Percentiles rank a stretch among this genome's conserved stretches.
Conservation (phyloP, 2,329 filamentous ascomycete genomes). For the Myriosclerotinia duriaeana region DNA sequence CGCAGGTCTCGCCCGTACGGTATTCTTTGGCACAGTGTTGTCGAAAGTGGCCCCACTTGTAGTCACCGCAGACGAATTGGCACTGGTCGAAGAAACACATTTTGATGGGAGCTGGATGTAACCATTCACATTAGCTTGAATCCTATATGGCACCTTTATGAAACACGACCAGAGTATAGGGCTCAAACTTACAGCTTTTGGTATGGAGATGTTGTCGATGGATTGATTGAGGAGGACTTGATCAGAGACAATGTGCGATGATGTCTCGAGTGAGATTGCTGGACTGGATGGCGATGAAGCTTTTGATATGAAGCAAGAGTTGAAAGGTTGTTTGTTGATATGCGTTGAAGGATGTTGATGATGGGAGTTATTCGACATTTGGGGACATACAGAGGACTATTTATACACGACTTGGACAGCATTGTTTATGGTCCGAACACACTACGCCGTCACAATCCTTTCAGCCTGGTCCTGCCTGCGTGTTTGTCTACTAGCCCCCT, state of each 20-base stretch:
- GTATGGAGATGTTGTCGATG: conserved; percentile 21
- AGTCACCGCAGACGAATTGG: conserved; percentile 81
- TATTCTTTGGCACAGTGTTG: conserved; percentile 94
- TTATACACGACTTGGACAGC: conserved; percentile 32
- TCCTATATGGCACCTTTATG: conserved; percentile 23
- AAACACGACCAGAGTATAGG: conserved; percentile 26
- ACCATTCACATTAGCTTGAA: conserved; percentile 29
- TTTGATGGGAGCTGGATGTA: conserved; percentile 40
- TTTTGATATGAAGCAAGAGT: conserved; percentile 29
- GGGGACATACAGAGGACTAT: conserved; percentile 29
- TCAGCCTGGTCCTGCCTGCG: conserved; percentile 21
- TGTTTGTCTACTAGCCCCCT: conserved; percentile 20
- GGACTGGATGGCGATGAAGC: conserved; percentile 24
- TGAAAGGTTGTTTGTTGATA: conserved; percentile 30
- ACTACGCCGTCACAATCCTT: conserved; percentile 24
- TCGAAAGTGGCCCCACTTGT: conserved; percentile 91
- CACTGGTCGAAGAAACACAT: conserved; percentile 98
- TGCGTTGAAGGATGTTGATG: conserved; percentile 29
- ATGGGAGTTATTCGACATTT: conserved; percentile 25
- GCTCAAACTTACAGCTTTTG: conserved; percentile 34
- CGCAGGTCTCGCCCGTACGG: conserved; percentile 93
- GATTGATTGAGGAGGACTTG: conserved; percentile 5
- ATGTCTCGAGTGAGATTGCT: conserved; percentile 6
- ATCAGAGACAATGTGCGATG: conserved; percentile 9
- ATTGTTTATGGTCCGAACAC: conserved; percentile 22